Base-by-base conservation (phyloP, 176 grass and related monocot genomes). In the Zoysia pacifica region DNA sequence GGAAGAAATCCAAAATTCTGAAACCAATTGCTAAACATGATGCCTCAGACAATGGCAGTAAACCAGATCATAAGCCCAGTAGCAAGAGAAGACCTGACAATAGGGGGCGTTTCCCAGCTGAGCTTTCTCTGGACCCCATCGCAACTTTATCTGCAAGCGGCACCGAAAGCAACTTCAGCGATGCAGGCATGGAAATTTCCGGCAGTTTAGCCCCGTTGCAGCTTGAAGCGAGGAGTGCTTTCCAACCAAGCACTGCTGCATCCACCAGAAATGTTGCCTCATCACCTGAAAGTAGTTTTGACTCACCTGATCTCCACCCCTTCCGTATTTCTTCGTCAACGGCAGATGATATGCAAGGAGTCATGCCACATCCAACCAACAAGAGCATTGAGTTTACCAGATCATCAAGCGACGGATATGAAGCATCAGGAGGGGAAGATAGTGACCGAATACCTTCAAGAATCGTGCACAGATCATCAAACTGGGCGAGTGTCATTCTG, bases 341-440 rank as follows among this genome's bases (percentile, higher is more conserved):
- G 45, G 84, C 88, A 35, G 97, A 95, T 58, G 97, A 95, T 41
- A 89, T 79, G 74, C 88, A 74, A 39, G 80, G 74, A 47, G 51
- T 16, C 9, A 64, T 47, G 13, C 50, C 65, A 8, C 70, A 78
- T 56, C 56, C 84, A 47, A 56, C 64, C 19, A 90, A 85, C 39
- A 90, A 65, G 19, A 77, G 89, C 48, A 89, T 93, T 9, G 69
- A 91, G 67, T 87, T 93, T 16, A 89, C 82, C 46, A 92, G 97
- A 60, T 99, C 97, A 0, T 86, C 93, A 1, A 99, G 97, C 3
- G 97, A 99, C 2, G 97, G 97, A 0, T 95, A 96, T 52, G 97
- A 99, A 80, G 97, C 97, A 50, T 99, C 97, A 4, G 97, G 97
- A 62, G 97, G 96, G 4, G 97, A 99, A 74, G 97, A 99, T 74